phyloP scores from a whole-genome alignment of 805 yeast genomes.

The Metschnikowia aberdeeniae region DNA sequence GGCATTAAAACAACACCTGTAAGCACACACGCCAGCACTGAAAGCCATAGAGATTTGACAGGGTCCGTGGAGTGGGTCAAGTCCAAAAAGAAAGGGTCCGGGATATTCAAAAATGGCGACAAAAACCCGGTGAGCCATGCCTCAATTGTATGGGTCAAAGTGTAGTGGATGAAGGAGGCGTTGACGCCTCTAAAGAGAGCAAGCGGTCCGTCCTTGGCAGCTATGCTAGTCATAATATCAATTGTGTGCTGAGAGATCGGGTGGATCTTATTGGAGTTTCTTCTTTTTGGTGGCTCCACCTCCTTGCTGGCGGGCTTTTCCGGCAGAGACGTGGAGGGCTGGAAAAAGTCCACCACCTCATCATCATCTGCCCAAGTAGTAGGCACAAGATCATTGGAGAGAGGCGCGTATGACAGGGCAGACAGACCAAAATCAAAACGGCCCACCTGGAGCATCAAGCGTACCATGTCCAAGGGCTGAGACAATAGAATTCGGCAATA shows the following conservation, averaged over 20 bases:
- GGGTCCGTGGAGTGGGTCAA: slow-evolving; percentile 78
- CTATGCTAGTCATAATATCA: slow-evolving; percentile 60
- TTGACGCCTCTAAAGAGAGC: slow-evolving; percentile 73
- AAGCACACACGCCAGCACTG: slow-evolving; percentile 65
- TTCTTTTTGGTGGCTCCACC: background rate
- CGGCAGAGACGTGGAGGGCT: slow-evolving; percentile 13
- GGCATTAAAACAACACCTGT: slow-evolving; percentile 77
- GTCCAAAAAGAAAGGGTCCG: slow-evolving; percentile 86
- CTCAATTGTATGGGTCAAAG: slow-evolving; percentile 71
- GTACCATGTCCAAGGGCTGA: slow-evolving; percentile 86
- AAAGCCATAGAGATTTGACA: slow-evolving; percentile 57
- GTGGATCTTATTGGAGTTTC: slow-evolving; percentile 32
- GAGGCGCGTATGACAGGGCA: background rate
- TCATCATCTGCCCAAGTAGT: slow-evolving; percentile 10
- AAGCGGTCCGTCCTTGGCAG: slow-evolving; percentile 66
- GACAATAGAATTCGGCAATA: slow-evolving; percentile 66
- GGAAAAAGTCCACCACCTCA: slow-evolving; percentile 37
- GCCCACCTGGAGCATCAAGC: slow-evolving; percentile 78
- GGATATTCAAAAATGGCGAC: slow-evolving; percentile 74
- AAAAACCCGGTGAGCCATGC: slow-evolving; percentile 91
- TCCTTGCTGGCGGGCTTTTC: background rate
- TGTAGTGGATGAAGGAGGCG: slow-evolving; percentile 73
- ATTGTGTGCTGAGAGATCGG: slow-evolving; percentile 61
- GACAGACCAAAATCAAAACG: slow-evolving; percentile 37
- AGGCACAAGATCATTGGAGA: background rate